Evolutionary conservation across 768 basidiomycete genomes (phyloP), one percentile per base, ranked within the genome.

Genomic region (Mycena chlorophos): DNA sequence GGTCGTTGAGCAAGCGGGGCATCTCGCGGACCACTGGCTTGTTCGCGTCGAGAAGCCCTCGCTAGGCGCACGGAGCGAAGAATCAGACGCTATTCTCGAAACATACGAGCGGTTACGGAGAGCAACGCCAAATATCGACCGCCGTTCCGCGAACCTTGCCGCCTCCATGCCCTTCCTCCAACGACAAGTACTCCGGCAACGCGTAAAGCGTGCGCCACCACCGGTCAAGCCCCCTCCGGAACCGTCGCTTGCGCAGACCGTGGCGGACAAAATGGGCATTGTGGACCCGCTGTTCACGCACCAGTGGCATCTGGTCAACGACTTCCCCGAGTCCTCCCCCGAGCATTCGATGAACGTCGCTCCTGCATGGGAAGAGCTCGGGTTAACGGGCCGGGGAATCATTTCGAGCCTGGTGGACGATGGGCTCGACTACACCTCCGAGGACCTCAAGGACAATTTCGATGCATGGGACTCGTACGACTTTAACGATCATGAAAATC

Each of bases 251-350:
- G n/a, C 85, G 16, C 68, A 76, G 39, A 77, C 69, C 5, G 74
- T 87, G 31, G 87, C 84, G 8, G 69, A 79, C 31, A 76, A 78
- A 12, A 78, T 96, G 34, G 81, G 77, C 19, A 86, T 99, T 56
- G 63, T 74, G 23, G 96, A 98, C 67, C 96, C 96, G 0, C 75
- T 88, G 56, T 94, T 97, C 68, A 67, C 78, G 16, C 70, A 82
- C 55, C 96, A 98, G 76, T 98, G 97, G 97, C 96, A 98, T 75
- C 77, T 98, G 22, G 82, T 97, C 57, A 98, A 99, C 72, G 85
- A 89, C n/a, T n/a, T n/a, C n/a, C n/a, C n/a, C 56, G 81, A 91
- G 29, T 84, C 78, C n/a, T n/a, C n/a, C 61, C 89, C 87, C 3
- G 82, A 89, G 64, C 83, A 91, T 61, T 85, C 81, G 78, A 89